These are phyloP conservation scores for Microcyclosporella mali DNA, from an alignment of 2,329 filamentous ascomycete genomes.

Conservation along the genomic window DNA sequence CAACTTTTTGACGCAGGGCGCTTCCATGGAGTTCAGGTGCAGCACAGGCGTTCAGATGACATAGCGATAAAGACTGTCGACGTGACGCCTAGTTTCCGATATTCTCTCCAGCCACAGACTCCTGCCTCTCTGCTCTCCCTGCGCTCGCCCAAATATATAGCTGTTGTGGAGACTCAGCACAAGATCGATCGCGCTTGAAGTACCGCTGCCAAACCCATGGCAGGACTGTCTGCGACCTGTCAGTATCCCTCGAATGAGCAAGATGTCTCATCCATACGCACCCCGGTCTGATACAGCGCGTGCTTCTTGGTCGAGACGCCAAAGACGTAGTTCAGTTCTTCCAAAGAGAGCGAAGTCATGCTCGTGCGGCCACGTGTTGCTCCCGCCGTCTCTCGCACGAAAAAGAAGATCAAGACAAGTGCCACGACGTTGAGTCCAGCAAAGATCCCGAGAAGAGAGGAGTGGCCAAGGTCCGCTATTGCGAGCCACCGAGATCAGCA, in stretches of 20 bases:
- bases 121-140: background rate
- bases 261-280: too few species aligned
- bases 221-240: conserved; percentile 1
- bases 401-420: conserved; percentile 29
- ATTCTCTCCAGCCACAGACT: background rate
- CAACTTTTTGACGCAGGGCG: too few species aligned
- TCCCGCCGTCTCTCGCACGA: conserved; percentile 29
- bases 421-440: conserved; percentile 27
- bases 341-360: conserved; percentile 22
- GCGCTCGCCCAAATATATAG: conserved; percentile 3
- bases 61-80: background rate
- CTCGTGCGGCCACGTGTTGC: conserved; percentile 17
- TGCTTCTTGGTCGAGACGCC: conserved; percentile 14
- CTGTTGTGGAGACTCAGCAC: conserved; percentile 2
- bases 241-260: too few species aligned
- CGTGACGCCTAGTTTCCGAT: background rate
- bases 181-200: background rate
- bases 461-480: conserved; percentile 14
- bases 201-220: conserved; percentile 11
- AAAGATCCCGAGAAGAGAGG: conserved; percentile 26
- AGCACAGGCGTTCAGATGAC: background rate
- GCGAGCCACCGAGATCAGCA: too few species aligned
- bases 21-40: too few species aligned
- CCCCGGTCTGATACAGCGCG: conserved; percentile 6
- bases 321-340: conserved; percentile 31